These are phyloP conservation scores for Hanseniaspora uvarum DNA, from an alignment of 1,139 yeast genomes.

Conservation along the genomic window DNA sequence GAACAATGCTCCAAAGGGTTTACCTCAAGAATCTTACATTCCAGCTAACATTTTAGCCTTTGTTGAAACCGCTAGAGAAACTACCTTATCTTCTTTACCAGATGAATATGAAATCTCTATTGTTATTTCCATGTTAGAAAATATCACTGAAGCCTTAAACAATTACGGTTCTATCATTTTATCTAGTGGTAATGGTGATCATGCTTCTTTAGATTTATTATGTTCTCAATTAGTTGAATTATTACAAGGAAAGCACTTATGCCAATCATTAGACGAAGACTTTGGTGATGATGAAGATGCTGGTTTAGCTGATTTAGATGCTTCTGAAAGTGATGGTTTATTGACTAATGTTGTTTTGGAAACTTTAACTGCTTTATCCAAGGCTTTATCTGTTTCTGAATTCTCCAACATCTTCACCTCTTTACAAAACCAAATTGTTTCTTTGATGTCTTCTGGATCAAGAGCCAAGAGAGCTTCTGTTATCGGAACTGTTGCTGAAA, in stretches of 20 bases:
- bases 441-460: slow-evolving; percentile 54
- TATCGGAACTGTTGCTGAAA: slow-evolving; percentile 85
- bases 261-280: slow-evolving; percentile 58
- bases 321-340: slow-evolving; percentile 80
- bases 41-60: slow-evolving; percentile 49
- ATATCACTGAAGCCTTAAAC: slow-evolving; percentile 58
- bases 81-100: slow-evolving; percentile 52
- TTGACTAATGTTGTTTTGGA: slow-evolving; percentile 79
- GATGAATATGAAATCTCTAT: slow-evolving; percentile 76
- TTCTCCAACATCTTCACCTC: slow-evolving; percentile 63
- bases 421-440: slow-evolving; percentile 57
- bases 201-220: slow-evolving; percentile 52
- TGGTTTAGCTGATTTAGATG: slow-evolving; percentile 41
- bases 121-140: slow-evolving; percentile 72
- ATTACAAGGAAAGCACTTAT: slow-evolving; percentile 69
- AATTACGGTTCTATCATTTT: slow-evolving; percentile 65
- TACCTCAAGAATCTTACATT: slow-evolving; percentile 53
- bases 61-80: slow-evolving; percentile 54
- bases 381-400: slow-evolving; percentile 57
- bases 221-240: slow-evolving; percentile 62
- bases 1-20: slow-evolving; percentile 58
- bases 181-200: slow-evolving; percentile 49
- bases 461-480: slow-evolving; percentile 72
- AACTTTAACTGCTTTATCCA: slow-evolving; percentile 65
- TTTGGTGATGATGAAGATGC: slow-evolving; percentile 40